Evolutionary conservation across 2,329 filamentous ascomycete species (phyloP).

Genomic region (Ceratocystis papillata): DNA sequence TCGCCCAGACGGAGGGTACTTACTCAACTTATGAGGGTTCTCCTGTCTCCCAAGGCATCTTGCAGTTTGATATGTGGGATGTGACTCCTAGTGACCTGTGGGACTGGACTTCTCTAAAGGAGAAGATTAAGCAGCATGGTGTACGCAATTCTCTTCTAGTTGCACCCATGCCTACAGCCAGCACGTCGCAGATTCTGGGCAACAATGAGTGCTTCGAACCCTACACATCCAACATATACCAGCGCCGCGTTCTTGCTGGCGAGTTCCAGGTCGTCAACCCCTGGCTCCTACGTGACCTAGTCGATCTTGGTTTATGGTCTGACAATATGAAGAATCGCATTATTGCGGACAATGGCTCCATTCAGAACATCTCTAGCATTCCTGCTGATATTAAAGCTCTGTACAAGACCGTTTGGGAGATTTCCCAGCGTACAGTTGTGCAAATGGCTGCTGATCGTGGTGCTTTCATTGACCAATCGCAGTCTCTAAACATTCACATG

Average conservation of each 20-base stretch:
- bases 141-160: constrained; percentile 91
- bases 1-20: constrained; percentile 71
- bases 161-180: constrained; percentile 95
- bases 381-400: constrained; percentile 89
- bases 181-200: constrained; percentile 92
- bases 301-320: constrained; percentile 96
- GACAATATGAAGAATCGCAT: constrained; percentile 99
- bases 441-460: constrained; percentile 98
- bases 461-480: constrained; percentile 97
- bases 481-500: constrained; percentile 99
- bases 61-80: constrained; percentile 98
- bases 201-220: constrained; percentile 99
- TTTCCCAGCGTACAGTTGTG: constrained; percentile 86
- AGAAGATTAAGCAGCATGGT: constrained; percentile 82
- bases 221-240: constrained; percentile 99
- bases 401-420: constrained; percentile 99
- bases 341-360: constrained; percentile 89
- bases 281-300: constrained; percentile 94
- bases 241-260: constrained; percentile 89
- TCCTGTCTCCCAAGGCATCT: constrained; percentile 84
- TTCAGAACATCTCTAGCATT: constrained; percentile 95
- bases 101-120: constrained; percentile 88
- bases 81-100: constrained; percentile 87
- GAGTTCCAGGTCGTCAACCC: constrained; percentile 99
- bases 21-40: constrained; percentile 90